phyloP scores from a whole-genome alignment of 108 stramenopile species.

The Ochromonas danica region DNA sequence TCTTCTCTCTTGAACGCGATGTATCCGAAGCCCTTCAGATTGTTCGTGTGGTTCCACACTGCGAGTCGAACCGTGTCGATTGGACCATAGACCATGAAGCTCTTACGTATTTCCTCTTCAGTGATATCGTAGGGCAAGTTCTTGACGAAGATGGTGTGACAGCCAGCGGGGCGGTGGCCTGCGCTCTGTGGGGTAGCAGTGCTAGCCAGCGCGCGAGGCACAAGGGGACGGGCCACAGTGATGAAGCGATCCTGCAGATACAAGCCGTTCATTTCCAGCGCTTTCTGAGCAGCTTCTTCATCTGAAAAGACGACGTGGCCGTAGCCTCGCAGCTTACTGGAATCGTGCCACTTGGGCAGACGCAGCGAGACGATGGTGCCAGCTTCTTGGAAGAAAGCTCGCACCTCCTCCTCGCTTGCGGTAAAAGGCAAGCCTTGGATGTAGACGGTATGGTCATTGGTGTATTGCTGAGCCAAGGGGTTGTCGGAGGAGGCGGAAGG shows the following conservation, averaged over 20 bases:
- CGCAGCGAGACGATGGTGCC: constrained; percentile 69
- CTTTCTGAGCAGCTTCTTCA: constrained; percentile 52
- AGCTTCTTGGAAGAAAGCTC: constrained; percentile 65
- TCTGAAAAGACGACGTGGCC: constrained; percentile 82
- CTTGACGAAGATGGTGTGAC: constrained; percentile 74
- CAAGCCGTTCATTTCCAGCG: constrained; percentile 67
- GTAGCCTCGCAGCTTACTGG: constrained; percentile 82
- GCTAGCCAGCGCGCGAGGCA: background rate
- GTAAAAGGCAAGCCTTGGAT: constrained; percentile 77
- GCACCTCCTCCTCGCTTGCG: constrained; percentile 65
- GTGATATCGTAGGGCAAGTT: constrained; percentile 83
- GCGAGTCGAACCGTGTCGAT: constrained; percentile 54
- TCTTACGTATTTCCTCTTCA: constrained; percentile 70
- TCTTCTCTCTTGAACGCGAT: constrained; percentile 52
- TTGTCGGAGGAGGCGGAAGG: too few relatives aligned
- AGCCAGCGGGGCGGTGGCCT: constrained; percentile 52
- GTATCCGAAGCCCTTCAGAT: constrained; percentile 62
- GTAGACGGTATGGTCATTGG: background rate
- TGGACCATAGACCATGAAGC: constrained; percentile 55
- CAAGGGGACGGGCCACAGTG: constrained; percentile 48
- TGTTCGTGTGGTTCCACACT: constrained; percentile 56
- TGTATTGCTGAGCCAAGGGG: too few relatives aligned
- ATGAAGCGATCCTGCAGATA: constrained; percentile 74
- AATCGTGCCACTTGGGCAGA: constrained; percentile 86
- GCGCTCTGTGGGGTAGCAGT: background rate